Evolutionary conservation across 2,329 filamentous ascomycete genomes (phyloP), one percentile per base, ranked within the genome.

Genomic region (Venturia carpophila): DNA sequence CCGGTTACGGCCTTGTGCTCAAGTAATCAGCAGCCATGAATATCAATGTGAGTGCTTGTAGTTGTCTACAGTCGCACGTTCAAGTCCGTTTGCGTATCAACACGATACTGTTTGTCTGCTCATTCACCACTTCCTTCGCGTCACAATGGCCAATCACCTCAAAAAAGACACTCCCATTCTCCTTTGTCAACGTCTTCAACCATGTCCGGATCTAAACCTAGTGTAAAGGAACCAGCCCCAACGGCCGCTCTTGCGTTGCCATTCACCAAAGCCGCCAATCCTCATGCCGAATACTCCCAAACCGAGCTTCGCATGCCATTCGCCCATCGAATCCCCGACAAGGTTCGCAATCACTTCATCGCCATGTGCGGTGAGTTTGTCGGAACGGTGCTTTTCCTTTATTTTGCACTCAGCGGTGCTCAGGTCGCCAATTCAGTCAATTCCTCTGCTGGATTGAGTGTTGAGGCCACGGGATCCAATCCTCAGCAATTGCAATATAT

Each of bases 401-500:
- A 43, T 30, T 56, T 64, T n/a, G 64, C 64, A 10, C 49, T 66
- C 24, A 39, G 34, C 30, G 61, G 45, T 41, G 62, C 65, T 63
- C 62, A 66, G 49, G 65, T 65, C 6, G 65, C 65, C 17, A 66
- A 66, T 34, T 41, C 55, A 9, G 24, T 62, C 41, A 42, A 43
- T 7, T 62, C 58, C 0, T 45, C 64, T 21, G 45, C 67, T 21
- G 69, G 69, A 5, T 66, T 62, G 6, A 68, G 65, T 5, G 71
- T 21, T 69, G 34, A 27, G 17, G 42, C 63, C 3, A 65, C 63
- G 15, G 64, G 47, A 15, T 41, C 63, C 13, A 61, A 65, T 62
- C 55, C 64, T 17, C 47, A 43, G 49, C 63, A 64, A 37, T 41
- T 66, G 34, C 62, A 76, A 27, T 78, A 75, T 67, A 66, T 67